Base-by-base conservation (phyloP, 2,329 filamentous ascomycete species). In the Colletotrichum costaricense region DNA sequence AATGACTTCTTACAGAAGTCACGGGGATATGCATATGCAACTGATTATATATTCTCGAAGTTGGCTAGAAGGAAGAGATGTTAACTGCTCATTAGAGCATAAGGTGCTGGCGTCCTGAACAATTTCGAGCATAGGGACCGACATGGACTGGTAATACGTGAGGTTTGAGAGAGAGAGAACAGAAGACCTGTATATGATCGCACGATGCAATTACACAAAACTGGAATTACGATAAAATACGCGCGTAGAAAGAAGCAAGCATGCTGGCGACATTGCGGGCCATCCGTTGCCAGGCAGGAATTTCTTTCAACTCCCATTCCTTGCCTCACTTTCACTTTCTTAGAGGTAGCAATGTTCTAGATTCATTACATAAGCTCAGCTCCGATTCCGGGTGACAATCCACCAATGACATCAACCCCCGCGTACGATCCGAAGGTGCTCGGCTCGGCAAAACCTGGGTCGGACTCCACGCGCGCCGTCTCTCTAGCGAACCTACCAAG, bases 341-440 rank as follows among this genome's bases (percentile, higher is more conserved):
- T 33, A 3, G 56, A 73, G 71, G 66, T 73, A 46, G 49, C 67
- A 1, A 49, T 46, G 49, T 30, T 68, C 22, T 38, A 38, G 28
- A 19, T 3, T 42, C n/a, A 5, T 73, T 73, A 73, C 67, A 14
- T 73, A 73, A 73, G 60, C 67, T 63, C 46, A 11, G 19, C 60
- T 26, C 54, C 59, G 59, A 69, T 69, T 58, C 22, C 67, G 52
- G 67, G 64, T 65, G 54, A 56, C 22, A 16, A 12, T 22, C 42
- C 38, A 55, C 72, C 72, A 74, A 74, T 74, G 69, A 67, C 72
- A 73, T 74, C 58, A 72, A 54, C 24, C 63, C 72, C 72, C 63
- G 46, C 52, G 26, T 9, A 33, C 35, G 33, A 35, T 63, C 67
- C 60, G 63, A 60, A 72, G 24, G 52, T 63, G 63, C 72, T 74